These are phyloP conservation scores for Quercus lobata DNA, from an alignment of 331 rosid species.

Conservation along the genomic window DNA sequence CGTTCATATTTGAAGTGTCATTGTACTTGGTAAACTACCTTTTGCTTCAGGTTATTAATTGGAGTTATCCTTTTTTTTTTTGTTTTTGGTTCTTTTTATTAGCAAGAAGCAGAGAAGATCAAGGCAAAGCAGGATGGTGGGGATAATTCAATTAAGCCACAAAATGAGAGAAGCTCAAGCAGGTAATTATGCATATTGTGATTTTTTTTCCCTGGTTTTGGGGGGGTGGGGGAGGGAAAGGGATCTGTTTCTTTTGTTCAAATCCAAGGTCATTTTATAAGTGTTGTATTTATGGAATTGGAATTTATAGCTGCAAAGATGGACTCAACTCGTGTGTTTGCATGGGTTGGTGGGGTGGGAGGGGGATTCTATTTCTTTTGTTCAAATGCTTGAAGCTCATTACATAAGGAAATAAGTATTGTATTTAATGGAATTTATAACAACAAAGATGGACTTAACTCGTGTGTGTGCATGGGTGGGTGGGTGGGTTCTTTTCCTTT, in stretches of 20 bases:
- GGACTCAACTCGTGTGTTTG: too few relatives aligned
- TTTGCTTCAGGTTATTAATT: slow-evolving; percentile 17
- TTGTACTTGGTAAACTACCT: background rate
- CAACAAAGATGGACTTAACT: background rate
- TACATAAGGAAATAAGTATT: background rate
- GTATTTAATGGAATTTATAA: background rate
- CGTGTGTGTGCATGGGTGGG: background rate
- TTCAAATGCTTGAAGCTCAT: background rate
- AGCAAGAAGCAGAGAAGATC: slow-evolving; percentile 71
- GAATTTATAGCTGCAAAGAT: too few relatives aligned
- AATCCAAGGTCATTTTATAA: too few relatives aligned
- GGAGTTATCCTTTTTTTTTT: background rate
- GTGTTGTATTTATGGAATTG: too few relatives aligned
- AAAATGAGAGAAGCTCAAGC: slow-evolving; percentile 40
- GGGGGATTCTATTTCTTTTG: too few relatives aligned
- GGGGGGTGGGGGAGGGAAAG: too few relatives aligned
- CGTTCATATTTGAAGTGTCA: background rate
- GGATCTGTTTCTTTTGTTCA: too few relatives aligned
- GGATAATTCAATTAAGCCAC: slow-evolving; percentile 34
- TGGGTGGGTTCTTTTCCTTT: background rate
- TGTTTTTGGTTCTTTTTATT: slow-evolving; percentile 11
- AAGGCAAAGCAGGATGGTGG: slow-evolving; percentile 38
- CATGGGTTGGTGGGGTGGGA: background rate
- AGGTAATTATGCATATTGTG: slow-evolving; percentile 46
- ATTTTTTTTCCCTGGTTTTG: background rate